These are phyloP conservation scores for Saccharomyces hybrid DNA, from an alignment of 1,139 yeast species.

Conservation along the genomic window DNA sequence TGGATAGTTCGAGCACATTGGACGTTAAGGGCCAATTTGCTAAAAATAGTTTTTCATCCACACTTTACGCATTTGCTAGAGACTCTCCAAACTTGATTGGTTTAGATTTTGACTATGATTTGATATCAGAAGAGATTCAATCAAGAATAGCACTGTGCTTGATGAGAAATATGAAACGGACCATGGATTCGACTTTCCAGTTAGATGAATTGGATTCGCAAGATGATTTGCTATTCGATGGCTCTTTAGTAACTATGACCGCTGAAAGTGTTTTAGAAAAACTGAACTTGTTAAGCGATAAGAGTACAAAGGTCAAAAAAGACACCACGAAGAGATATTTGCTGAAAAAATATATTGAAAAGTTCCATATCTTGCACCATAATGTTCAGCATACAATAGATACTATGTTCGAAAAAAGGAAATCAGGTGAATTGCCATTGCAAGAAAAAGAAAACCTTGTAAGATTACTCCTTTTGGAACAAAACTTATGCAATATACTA, in stretches of 20 bases:
- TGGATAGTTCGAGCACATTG: not conserved
- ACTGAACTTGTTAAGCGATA: conserved; percentile 11
- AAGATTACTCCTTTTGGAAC: conserved; percentile 53
- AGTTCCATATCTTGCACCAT: conserved; percentile 45
- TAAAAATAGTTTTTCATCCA: conserved; percentile 39
- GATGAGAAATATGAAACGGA: conserved; percentile 71
- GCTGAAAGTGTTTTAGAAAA: conserved; percentile 50
- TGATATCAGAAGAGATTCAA: conserved; percentile 58
- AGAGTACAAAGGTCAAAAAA: conserved; percentile 24
- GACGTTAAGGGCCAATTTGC: conserved; percentile 26
- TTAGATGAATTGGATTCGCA: conserved; percentile 28
- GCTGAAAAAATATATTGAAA: conserved; percentile 41
- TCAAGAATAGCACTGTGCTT: conserved; percentile 73
- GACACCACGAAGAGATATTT: conserved; percentile 35
- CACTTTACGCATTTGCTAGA: conserved; percentile 65
- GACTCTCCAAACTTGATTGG: conserved; percentile 55
- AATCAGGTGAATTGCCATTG: conserved; percentile 46
- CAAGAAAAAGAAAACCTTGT: conserved; percentile 64
- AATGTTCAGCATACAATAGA: conserved; percentile 55
- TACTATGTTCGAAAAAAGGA: conserved; percentile 50
- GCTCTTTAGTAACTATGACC: conserved; percentile 50
- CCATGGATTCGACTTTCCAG: conserved; percentile 39
- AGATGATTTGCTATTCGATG: conserved; percentile 45
- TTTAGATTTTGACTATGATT: conserved; percentile 61
- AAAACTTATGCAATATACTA: conserved; percentile 54